phyloP scores from a whole-genome alignment of 2,329 filamentous ascomycete species.

The Thielaviopsis musarum region DNA sequence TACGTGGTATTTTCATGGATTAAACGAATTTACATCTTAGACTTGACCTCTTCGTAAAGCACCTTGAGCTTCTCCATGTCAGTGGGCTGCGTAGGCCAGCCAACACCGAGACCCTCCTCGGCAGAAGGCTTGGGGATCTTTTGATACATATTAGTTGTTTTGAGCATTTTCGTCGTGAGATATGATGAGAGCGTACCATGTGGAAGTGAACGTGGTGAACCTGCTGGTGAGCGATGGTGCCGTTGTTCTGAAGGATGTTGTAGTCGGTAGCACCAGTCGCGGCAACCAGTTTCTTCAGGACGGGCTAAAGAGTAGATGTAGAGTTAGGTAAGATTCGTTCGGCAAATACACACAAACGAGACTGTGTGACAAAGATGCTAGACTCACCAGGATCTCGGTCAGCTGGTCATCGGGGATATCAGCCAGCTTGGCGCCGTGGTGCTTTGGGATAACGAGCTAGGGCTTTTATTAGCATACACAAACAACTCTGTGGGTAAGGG shows the following conservation, averaged over 20 bases:
- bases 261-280: constrained; percentile 66
- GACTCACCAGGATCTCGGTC: constrained; percentile 56
- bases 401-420: constrained; percentile 88
- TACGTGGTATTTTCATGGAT: background rate
- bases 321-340: background rate
- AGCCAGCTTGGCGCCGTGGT: constrained; percentile 76
- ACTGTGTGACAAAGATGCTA: background rate
- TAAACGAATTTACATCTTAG: constrained; percentile 52
- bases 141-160: constrained; percentile 8
- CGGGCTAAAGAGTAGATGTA: constrained; percentile 30
- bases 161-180: background rate
- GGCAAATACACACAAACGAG: background rate
- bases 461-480: background rate
- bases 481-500: background rate
- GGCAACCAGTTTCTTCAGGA: constrained; percentile 71
- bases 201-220: constrained; percentile 96
- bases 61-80: constrained; percentile 75
- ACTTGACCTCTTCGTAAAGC: constrained; percentile 67
- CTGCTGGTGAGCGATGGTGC: constrained; percentile 73
- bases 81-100: constrained; percentile 58
- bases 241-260: constrained; percentile 96
- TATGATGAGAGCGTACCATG: constrained; percentile 40
- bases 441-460: constrained; percentile 90
- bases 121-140: constrained; percentile 89
- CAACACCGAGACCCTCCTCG: constrained; percentile 59